Conservation (phyloP, 2,329 filamentous ascomycete species). For the Purpureocillium lavendulum region DNA sequence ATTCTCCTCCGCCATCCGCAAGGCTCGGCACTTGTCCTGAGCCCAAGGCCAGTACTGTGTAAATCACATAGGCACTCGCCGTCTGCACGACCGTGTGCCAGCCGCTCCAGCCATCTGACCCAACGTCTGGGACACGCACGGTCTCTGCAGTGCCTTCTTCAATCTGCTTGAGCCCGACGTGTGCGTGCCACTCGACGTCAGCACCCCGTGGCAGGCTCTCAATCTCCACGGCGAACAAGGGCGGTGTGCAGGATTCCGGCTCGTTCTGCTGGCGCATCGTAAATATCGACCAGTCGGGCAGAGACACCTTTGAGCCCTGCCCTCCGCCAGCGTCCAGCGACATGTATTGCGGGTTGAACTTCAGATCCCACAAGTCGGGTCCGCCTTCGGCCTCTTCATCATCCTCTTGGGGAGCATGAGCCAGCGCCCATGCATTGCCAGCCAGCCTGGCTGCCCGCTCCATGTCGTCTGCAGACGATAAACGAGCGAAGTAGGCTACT, state of each 20-base stretch:
- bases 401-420: constrained; percentile 30
- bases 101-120: constrained; percentile 15
- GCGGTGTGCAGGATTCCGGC: constrained; percentile 39
- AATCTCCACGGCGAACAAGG: constrained; percentile 69
- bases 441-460: constrained; percentile 31
- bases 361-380: constrained; percentile 61
- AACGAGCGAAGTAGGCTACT: constrained; percentile 61
- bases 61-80: constrained; percentile 14
- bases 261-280: constrained; percentile 26
- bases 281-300: constrained; percentile 45
- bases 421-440: constrained; percentile 37
- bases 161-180: constrained; percentile 44
- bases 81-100: constrained; percentile 20
- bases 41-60: constrained; percentile 17
- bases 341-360: constrained; percentile 46
- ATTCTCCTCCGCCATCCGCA: constrained; percentile 7
- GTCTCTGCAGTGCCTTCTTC: constrained; percentile 18
- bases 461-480: constrained; percentile 17
- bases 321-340: constrained; percentile 25
- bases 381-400: constrained; percentile 41
- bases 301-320: constrained; percentile 13
- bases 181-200: constrained; percentile 76
- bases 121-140: constrained; percentile 9
- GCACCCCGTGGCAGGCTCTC: constrained; percentile 65
- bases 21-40: constrained; percentile 1